phyloP scores from a whole-genome alignment of 2,329 filamentous ascomycete genomes.

The Pestalotiopsis sp. region DNA sequence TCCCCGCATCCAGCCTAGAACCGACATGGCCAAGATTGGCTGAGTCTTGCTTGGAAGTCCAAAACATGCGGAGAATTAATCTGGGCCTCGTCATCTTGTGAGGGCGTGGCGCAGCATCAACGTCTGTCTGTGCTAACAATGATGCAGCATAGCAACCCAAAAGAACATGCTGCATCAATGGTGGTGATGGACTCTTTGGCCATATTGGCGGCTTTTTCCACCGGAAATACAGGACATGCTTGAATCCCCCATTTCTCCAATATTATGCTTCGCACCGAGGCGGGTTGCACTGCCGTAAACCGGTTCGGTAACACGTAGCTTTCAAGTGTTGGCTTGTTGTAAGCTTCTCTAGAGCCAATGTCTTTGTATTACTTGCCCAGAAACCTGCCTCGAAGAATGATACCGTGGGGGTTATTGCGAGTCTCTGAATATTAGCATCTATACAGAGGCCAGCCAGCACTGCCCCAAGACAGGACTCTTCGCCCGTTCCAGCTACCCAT shows the following conservation, averaged over 20 bases:
- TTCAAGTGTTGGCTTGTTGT: neutral
- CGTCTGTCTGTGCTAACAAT: neutral
- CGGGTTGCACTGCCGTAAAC: neutral
- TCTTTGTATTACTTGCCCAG: neutral
- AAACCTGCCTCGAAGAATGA: neutral
- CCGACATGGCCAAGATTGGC: neutral
- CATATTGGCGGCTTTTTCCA: constrained; percentile 6
- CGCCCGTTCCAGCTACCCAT: too few relatives aligned
- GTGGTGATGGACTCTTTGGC: constrained; percentile 2
- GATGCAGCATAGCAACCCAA: neutral
- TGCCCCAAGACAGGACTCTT: too few relatives aligned
- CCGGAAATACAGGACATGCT: neutral
- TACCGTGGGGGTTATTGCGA: neutral
- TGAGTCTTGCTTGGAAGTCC: neutral
- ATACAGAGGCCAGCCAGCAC: too few relatives aligned
- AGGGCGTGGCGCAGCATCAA: neutral
- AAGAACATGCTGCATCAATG: neutral
- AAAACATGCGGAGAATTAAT: neutral
- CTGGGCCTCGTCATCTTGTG: neutral
- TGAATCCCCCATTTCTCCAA: neutral
- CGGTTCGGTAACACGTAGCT: neutral
- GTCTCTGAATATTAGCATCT: neutral
- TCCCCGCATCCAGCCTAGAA: neutral
- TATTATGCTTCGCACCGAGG: neutral
- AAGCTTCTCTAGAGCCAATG: neutral